phyloP scores from a whole-genome alignment of 2,329 filamentous ascomycete species.

The Ceratocystiopsis brevicomis region DNA sequence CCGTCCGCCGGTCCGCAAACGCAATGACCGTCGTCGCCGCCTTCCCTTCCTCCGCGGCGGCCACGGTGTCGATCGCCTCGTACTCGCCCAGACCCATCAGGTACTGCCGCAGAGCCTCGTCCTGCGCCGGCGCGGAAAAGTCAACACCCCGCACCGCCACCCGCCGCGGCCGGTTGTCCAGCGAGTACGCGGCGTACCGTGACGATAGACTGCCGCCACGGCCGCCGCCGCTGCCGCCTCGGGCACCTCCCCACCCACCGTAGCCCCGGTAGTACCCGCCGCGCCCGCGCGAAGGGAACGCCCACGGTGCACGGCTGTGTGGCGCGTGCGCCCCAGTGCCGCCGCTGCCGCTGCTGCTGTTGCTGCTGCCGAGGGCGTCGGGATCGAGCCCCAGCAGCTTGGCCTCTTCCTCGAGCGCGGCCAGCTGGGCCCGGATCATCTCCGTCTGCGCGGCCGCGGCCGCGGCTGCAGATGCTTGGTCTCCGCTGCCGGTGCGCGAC shows the following conservation, averaged over 20 bases:
- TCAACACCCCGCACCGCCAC: constrained; percentile 45
- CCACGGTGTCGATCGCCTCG: constrained; percentile 32
- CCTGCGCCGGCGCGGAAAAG: constrained; percentile 40
- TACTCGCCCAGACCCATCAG: constrained; percentile 48
- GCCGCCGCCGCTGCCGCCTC: constrained; percentile 19
- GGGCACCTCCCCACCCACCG: constrained; percentile 9
- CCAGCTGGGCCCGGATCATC: constrained; percentile 50
- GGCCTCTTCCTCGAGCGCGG: constrained; percentile 55
- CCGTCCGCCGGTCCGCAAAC: constrained; percentile 50
- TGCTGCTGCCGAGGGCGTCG: constrained; percentile 16
- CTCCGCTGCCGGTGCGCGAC: background rate
- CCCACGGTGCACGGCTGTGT: constrained; percentile 13
- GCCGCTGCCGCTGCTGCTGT: constrained; percentile 9
- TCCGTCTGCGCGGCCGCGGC: constrained; percentile 31
- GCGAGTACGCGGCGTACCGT: constrained; percentile 40
- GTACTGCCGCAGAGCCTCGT: constrained; percentile 53
- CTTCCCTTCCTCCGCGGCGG: too few species aligned
- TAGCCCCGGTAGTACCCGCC: constrained; percentile 24
- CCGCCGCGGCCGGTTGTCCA: constrained; percentile 59
- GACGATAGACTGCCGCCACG: constrained; percentile 17
- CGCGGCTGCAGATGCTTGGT: background rate
- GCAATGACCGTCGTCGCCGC: constrained; percentile 32
- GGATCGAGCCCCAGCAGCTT: constrained; percentile 49
- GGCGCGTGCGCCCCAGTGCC: constrained; percentile 4
- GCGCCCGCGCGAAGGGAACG: constrained; percentile 9